These are phyloP conservation scores for Colletotrichum liaoningense DNA, from an alignment of 2,329 filamentous ascomycete species.

Conservation along the genomic window DNA sequence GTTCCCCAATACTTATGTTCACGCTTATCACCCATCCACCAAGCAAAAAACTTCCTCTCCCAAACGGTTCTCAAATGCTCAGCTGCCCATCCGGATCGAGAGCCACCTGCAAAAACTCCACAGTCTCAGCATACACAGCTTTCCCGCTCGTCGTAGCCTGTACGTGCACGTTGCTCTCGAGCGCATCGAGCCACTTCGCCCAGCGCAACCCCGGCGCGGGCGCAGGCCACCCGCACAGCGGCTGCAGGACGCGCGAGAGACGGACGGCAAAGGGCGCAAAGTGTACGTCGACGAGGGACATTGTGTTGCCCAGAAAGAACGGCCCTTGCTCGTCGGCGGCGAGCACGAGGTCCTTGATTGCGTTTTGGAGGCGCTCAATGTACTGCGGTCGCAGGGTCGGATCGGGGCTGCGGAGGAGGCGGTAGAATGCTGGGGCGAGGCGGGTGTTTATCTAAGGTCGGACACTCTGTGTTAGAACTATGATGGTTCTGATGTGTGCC, in stretches of 20 bases:
- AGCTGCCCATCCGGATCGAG: constrained; percentile 19
- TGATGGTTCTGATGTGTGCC: neutral
- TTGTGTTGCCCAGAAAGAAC: constrained; percentile 69
- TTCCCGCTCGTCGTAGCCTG: constrained; percentile 75
- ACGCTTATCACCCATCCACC: neutral
- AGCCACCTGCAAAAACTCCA: constrained; percentile 58
- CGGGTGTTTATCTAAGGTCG: constrained; percentile 74
- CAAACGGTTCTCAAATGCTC: neutral
- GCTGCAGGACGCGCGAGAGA: constrained; percentile 72
- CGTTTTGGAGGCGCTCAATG: constrained; percentile 70
- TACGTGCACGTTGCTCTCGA: constrained; percentile 73
- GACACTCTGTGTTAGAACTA: neutral
- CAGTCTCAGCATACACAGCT: constrained; percentile 64
- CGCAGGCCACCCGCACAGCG: constrained; percentile 74
- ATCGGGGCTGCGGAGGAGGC: constrained; percentile 75
- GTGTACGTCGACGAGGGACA: constrained; percentile 78
- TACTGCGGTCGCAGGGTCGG: constrained; percentile 66
- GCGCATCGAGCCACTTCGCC: constrained; percentile 76
- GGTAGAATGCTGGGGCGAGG: constrained; percentile 82
- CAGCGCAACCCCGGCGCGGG: constrained; percentile 71
- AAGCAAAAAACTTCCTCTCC: neutral
- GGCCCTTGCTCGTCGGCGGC: constrained; percentile 68
- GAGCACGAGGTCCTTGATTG: constrained; percentile 67
- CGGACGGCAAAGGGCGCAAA: constrained; percentile 81
- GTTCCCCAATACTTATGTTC: neutral